These are phyloP conservation scores for Backusella australiensis DNA, from an alignment of 192 early-diverging fungal genomes.

Conservation along the genomic window DNA sequence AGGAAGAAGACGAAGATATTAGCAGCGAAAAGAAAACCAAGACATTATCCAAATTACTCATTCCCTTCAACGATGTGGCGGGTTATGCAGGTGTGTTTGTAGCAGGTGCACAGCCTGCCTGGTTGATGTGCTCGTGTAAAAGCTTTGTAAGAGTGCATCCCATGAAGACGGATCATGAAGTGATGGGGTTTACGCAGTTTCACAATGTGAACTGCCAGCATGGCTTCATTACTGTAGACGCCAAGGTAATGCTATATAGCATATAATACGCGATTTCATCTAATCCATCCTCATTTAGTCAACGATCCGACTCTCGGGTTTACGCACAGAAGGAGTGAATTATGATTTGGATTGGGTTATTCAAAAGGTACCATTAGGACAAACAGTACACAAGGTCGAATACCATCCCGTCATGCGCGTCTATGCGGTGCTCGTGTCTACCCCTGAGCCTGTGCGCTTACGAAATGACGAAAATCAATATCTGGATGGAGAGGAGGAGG, in stretches of 20 bases:
- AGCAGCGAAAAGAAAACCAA: constrained; percentile 11
- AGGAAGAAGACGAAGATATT: constrained; percentile 20
- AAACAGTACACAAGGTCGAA: constrained; percentile 71
- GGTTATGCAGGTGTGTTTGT: constrained; percentile 77
- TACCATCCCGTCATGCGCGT: constrained; percentile 85
- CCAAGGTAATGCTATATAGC: constrained; percentile 43
- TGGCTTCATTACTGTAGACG: constrained; percentile 75
- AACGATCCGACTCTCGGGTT: constrained; percentile 57
- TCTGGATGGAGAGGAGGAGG: constrained; percentile 33
- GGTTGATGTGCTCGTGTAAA: constrained; percentile 68
- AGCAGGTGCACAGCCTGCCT: constrained; percentile 65
- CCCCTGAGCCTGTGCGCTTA: constrained; percentile 61
- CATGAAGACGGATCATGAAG: constrained; percentile 62
- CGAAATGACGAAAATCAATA: constrained; percentile 66
- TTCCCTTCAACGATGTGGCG: constrained; percentile 49
- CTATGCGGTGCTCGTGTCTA: constrained; percentile 76
- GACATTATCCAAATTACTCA: constrained; percentile 15
- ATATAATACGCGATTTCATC: no score
- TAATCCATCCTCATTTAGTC: constrained; percentile 43
- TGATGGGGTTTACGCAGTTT: constrained; percentile 71
- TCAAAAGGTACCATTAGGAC: constrained; percentile 63
- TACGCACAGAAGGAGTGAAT: constrained; percentile 61
- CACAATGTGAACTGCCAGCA: constrained; percentile 74
- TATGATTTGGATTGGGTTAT: constrained; percentile 78
- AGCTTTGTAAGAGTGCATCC: constrained; percentile 69